Percentiles rank a stretch among this genome's conserved stretches.
phyloP scores from a whole-genome alignment of 2,329 filamentous ascomycete species.

The Sordariomycetes sp. region DNA sequence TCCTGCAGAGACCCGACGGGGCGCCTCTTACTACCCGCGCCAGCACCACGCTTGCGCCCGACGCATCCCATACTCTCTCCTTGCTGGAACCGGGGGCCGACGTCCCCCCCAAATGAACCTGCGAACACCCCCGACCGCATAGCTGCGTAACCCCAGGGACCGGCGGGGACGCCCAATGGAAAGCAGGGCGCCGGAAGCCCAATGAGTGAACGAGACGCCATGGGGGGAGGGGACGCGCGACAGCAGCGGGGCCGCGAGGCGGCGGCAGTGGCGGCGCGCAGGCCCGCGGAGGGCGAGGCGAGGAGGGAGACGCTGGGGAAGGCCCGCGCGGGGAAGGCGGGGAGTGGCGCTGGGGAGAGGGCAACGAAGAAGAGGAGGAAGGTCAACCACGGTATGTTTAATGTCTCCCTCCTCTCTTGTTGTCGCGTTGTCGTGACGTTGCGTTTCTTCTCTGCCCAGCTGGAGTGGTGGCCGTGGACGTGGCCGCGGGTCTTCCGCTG shows the following conservation, averaged over 20 bases:
- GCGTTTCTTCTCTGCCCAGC: neutral
- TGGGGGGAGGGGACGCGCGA: neutral
- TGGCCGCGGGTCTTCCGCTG: neutral
- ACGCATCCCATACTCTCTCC: neutral
- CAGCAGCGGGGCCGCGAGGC: neutral
- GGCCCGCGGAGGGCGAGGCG: neutral
- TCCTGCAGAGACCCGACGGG: constrained; percentile 3
- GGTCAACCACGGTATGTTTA: constrained; percentile 70
- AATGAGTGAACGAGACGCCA: constrained; percentile 1
- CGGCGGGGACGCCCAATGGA: constrained; percentile 1
- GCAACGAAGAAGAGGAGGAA: constrained; percentile 71
- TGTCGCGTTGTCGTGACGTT: constrained; percentile 7
- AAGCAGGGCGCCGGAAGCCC: constrained; percentile 1
- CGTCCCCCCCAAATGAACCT: constrained; percentile 5
- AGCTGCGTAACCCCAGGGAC: constrained; percentile 3
- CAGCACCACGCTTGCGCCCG: neutral
- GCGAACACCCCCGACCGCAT: neutral
- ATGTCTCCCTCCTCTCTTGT: neutral
- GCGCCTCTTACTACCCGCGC: neutral
- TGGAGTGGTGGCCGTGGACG: neutral
- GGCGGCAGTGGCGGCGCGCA: neutral
- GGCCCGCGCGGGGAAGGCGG: neutral
- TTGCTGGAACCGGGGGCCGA: neutral
- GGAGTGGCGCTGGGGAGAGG: constrained; percentile 1
- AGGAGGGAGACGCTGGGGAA: neutral